Evolutionary conservation across 192 early-diverging fungal species (phyloP).

Genomic region (Mortierella hygrophila): DNA sequence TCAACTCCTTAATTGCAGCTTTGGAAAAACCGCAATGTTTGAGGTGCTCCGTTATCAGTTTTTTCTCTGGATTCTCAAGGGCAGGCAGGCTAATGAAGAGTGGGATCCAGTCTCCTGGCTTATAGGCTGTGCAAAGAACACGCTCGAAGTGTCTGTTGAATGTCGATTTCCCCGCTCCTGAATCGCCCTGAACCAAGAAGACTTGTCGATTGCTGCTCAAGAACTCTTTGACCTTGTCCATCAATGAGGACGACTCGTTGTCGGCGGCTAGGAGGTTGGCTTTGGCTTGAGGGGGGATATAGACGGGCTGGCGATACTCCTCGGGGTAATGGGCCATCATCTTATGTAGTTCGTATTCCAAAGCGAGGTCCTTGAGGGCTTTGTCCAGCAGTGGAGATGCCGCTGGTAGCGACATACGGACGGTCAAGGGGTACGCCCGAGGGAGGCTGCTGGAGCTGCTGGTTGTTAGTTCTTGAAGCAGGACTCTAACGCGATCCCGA

Average conservation of each 20-base stretch:
- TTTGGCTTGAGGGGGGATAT: conserved; percentile 36
- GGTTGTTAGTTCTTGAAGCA: neutral
- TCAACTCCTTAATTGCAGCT: conserved; percentile 10
- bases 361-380: too few relatives aligned
- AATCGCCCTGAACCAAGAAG: conserved; percentile 27
- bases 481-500: neutral
- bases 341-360: too few relatives aligned
- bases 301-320: neutral
- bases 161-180: conserved; percentile 30
- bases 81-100: conserved; percentile 21
- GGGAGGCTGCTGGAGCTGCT: neutral
- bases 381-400: neutral
- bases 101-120: conserved; percentile 2
- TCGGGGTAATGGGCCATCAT: neutral
- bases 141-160: conserved; percentile 16
- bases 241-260: conserved; percentile 4
- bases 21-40: neutral
- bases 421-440: neutral
- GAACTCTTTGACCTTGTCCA: conserved; percentile 15
- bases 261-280: neutral
- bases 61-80: neutral
- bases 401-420: neutral
- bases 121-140: conserved; percentile 9
- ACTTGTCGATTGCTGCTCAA: conserved; percentile 9
- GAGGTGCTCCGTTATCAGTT: conserved; percentile 10